Conservation (phyloP, 495 filamentous ascomycete genomes). For the Aspergillus saccharolyticus region DNA sequence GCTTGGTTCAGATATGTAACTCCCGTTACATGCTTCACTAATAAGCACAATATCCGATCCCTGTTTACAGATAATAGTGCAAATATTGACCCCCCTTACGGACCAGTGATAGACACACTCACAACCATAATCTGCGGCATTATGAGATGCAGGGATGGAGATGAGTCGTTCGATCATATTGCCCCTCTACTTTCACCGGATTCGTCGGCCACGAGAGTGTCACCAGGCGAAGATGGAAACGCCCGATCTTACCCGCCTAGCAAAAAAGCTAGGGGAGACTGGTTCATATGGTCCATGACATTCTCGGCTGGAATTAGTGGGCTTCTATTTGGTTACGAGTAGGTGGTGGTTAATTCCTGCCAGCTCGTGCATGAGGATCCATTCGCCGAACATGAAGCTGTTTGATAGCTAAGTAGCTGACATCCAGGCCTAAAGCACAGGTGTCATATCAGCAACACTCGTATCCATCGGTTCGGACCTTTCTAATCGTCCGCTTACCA, state of each 20-base stretch:
- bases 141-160: constrained; percentile 27
- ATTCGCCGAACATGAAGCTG: neutral
- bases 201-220: constrained; percentile 4
- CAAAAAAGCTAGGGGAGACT: constrained; percentile 22
- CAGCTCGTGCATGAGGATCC: neutral
- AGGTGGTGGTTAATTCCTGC: constrained; percentile 9
- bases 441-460: constrained; percentile 83
- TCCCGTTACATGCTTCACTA: no score
- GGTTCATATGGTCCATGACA: constrained; percentile 70
- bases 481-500: constrained; percentile 60
- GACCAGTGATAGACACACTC: no score
- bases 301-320: constrained; percentile 80
- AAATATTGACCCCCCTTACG: neutral
- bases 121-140: neutral
- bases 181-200: constrained; percentile 31
- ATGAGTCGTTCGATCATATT: constrained; percentile 20
- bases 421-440: constrained; percentile 54
- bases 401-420: constrained; percentile 16
- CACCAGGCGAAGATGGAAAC: constrained; percentile 13
- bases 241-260: constrained; percentile 10
- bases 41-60: no score
- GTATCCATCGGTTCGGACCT: constrained; percentile 73
- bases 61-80: no score
- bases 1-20: no score
- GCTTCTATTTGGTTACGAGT: constrained; percentile 83